Evolutionary conservation across 164 flowering plant genomes (phyloP).

Genomic region (Piper betle): DNA sequence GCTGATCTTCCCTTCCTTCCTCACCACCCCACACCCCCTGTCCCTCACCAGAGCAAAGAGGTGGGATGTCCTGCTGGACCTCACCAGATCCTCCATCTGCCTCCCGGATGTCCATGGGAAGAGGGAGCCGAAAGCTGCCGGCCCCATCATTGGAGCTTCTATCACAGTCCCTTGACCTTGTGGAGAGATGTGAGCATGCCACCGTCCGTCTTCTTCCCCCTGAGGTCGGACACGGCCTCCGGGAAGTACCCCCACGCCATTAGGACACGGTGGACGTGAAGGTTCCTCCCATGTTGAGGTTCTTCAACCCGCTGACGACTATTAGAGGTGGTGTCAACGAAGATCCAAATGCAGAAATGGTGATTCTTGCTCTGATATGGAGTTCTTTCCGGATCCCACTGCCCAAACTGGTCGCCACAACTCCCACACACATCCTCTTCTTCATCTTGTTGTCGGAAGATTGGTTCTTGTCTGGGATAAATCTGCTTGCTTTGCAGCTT

Average conservation of each 20-base stretch:
- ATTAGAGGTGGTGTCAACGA: slow-evolving; percentile 55
- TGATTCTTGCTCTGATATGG: slow-evolving; percentile 46
- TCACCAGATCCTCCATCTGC: slow-evolving; percentile 20
- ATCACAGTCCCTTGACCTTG: slow-evolving; percentile 20
- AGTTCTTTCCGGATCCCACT: slow-evolving; percentile 24
- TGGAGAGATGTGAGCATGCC: slow-evolving; percentile 28
- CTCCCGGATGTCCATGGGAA: slow-evolving; percentile 30
- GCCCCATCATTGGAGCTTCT: slow-evolving; percentile 25
- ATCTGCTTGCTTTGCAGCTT: slow-evolving; percentile 55
- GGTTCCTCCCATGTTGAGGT: slow-evolving; percentile 31
- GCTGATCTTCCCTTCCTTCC: slow-evolving; percentile 15
- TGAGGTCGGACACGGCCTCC: slow-evolving; percentile 11
- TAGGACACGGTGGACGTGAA: slow-evolving; percentile 31
- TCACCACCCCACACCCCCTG: slow-evolving; percentile 26
- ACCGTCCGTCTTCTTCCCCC: slow-evolving; percentile 29
- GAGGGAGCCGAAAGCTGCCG: slow-evolving; percentile 19
- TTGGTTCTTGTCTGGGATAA: slow-evolving; percentile 31
- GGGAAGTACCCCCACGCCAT: slow-evolving; percentile 36
- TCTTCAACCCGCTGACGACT: slow-evolving; percentile 49
- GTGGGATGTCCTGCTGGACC: slow-evolving; percentile 21
- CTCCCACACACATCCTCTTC: slow-evolving; percentile 35
- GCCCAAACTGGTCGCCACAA: slow-evolving; percentile 25
- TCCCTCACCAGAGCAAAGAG: slow-evolving; percentile 26
- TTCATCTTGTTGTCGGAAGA: slow-evolving; percentile 5
- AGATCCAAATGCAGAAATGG: slow-evolving; percentile 70